These are phyloP conservation scores for Raddia guianensis DNA, from an alignment of 176 grass and related monocot genomes.

Conservation along the genomic window DNA sequence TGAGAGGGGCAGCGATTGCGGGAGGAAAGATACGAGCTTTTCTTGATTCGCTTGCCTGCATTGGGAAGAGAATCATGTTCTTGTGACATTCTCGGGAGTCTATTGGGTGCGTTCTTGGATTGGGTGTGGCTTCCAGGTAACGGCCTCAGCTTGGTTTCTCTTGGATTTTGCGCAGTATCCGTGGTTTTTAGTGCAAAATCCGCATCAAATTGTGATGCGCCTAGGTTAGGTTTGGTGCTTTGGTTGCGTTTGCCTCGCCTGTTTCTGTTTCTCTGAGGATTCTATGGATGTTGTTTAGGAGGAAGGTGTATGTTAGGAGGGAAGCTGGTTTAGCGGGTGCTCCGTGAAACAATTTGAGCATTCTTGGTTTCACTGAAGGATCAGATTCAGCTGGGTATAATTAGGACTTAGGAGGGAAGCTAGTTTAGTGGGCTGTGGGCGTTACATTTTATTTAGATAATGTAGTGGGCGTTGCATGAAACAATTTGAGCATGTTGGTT, in stretches of 20 bases:
- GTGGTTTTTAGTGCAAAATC: constrained; percentile 2
- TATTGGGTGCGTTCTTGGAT: constrained; percentile 19
- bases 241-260: neutral
- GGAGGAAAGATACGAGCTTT: constrained; percentile 41
- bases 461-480: neutral
- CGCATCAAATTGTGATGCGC: neutral
- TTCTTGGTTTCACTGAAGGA: neutral
- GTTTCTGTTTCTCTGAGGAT: constrained; percentile 5
- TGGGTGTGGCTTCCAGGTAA: constrained; percentile 36
- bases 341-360: neutral
- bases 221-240: neutral
- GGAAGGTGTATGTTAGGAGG: neutral
- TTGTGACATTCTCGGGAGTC: constrained; percentile 8
- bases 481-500: neutral
- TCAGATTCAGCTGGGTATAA: constrained; percentile 29
- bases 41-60: constrained; percentile 36
- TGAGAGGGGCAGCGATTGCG: neutral
- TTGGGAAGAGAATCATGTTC: constrained; percentile 36
- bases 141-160: neutral
- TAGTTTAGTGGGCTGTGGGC: neutral
- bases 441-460: too few species aligned
- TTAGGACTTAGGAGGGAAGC: neutral
- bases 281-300: neutral
- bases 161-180: neutral
- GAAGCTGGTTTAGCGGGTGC: neutral